Percentiles rank a stretch among this genome's conserved stretches.
Conservation (phyloP, 345 rosid species). For the Hibiscus trionum region DNA sequence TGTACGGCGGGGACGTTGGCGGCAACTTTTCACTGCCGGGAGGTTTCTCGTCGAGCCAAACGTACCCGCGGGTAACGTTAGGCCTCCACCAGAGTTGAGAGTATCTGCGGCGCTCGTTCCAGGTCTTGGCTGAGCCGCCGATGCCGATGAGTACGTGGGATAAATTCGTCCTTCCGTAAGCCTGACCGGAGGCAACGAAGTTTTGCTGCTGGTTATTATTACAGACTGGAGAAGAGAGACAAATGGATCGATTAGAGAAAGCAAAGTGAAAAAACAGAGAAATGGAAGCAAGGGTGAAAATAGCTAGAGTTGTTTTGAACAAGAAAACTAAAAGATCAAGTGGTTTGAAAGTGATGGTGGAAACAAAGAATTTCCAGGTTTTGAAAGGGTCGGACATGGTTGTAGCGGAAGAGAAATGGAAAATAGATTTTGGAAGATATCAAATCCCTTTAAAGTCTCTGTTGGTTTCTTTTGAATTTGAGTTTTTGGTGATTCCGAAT, state of each 20-base stretch:
- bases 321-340: neutral
- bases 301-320: neutral
- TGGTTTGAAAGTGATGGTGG: constrained; percentile 2
- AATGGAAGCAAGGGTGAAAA: neutral
- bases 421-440: neutral
- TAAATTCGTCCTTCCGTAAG: constrained; percentile 27
- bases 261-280: neutral
- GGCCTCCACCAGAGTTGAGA: constrained; percentile 78
- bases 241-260: neutral
- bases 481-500: neutral
- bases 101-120: constrained; percentile 60
- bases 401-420: neutral
- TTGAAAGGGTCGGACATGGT: neutral
- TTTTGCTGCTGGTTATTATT: constrained; percentile 9
- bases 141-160: constrained; percentile 71
- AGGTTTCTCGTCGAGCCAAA: constrained; percentile 76
- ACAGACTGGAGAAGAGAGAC: constrained; percentile 22
- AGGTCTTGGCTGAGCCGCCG: constrained; percentile 75
- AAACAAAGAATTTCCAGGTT: constrained; percentile 8
- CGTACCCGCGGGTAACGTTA: constrained; percentile 58
- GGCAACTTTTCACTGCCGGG: constrained; percentile 34
- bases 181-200: neutral
- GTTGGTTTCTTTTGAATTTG: neutral
- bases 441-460: neutral
- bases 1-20: constrained; percentile 43